phyloP scores from a whole-genome alignment of 148 eudicot species.

The Fagopyrum homotropicum region DNA sequence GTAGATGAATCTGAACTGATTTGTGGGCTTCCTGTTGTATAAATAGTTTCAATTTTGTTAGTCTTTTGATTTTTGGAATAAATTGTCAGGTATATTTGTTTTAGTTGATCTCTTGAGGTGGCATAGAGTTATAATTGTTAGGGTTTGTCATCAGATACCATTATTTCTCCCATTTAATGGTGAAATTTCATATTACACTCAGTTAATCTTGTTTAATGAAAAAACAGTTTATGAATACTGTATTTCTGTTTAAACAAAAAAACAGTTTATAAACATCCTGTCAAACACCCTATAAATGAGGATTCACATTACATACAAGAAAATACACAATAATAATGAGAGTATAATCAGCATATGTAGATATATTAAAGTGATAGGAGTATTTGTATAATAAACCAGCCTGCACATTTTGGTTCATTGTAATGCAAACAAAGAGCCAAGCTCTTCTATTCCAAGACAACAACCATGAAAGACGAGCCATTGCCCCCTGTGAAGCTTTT shows the following conservation, averaged over 20 bases:
- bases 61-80: background rate
- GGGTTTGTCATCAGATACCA: no score
- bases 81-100: background rate
- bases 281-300: background rate
- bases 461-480: background rate
- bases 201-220: no score
- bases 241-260: no score
- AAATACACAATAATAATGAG: background rate
- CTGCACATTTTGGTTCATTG: background rate
- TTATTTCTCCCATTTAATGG: no score
- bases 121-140: background rate
- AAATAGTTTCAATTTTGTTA: background rate
- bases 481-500: slow-evolving; percentile 9
- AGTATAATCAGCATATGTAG: background rate
- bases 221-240: no score
- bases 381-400: background rate
- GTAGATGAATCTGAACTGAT: background rate
- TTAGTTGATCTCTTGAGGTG: background rate
- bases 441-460: background rate
- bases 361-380: background rate
- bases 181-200: no score
- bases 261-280: background rate
- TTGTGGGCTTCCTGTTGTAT: background rate
- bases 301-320: slow-evolving; percentile 1
- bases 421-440: background rate